A percentile compares a stretch with the other conserved stretches of the same genome.
phyloP scores from a whole-genome alignment of 1,139 yeast species.

The Taphrina deformans region DNA sequence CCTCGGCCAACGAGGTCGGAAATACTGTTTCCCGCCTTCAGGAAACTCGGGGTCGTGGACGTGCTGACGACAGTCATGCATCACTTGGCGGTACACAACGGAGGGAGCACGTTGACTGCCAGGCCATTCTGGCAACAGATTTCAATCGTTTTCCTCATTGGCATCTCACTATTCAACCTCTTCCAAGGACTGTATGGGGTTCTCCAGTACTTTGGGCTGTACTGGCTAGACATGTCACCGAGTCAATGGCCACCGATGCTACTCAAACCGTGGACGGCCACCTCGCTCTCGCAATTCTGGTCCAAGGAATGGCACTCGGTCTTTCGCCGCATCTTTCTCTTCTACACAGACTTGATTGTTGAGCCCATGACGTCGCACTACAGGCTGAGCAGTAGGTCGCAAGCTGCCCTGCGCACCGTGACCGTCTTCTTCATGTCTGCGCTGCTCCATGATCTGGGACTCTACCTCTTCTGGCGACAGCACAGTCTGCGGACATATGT shows the following conservation, averaged over 20 bases:
- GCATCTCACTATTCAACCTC: background rate
- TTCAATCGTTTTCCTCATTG: background rate
- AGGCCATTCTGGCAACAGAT: constrained; percentile 15
- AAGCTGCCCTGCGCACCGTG: background rate
- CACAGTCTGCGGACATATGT: constrained; percentile 7
- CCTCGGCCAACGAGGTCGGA: background rate
- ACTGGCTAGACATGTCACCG: background rate
- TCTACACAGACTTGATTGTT: constrained; percentile 6
- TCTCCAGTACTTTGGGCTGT: constrained; percentile 10
- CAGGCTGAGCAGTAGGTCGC: background rate
- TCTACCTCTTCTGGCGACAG: background rate
- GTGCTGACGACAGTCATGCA: background rate
- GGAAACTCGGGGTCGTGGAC: background rate
- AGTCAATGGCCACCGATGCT: constrained; percentile 23
- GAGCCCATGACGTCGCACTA: background rate
- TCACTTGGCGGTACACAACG: background rate
- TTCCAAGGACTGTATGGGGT: constrained; percentile 11
- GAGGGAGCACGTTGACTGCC: background rate
- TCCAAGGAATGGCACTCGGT: constrained; percentile 10
- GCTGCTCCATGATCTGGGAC: constrained; percentile 8
- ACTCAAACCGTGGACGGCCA: constrained; percentile 7
- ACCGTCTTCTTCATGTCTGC: constrained; percentile 15
- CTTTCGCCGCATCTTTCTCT: constrained; percentile 9
- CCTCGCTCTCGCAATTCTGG: constrained; percentile 9
- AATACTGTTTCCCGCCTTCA: background rate